Conservation (phyloP, 2,329 filamentous ascomycete species). For the Tolypocladium cylindrosporum region DNA sequence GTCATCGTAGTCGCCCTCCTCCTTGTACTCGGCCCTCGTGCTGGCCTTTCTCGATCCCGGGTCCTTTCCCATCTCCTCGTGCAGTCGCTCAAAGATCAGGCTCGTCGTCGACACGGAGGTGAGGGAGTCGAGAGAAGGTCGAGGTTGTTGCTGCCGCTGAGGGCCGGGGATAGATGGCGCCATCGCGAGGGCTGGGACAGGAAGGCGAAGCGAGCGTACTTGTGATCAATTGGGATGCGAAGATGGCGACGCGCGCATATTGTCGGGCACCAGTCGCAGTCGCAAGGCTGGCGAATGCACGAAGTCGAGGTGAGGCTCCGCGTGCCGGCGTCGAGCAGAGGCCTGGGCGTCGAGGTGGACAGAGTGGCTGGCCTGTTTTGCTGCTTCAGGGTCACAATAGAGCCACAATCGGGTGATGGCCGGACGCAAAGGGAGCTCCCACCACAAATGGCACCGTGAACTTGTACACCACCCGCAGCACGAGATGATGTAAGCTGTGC, state of each 20-base stretch:
- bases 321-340: not conserved
- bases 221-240: not conserved
- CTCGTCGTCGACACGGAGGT: conserved; percentile 80
- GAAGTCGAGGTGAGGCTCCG: not conserved
- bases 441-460: no score
- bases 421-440: not conserved
- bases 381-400: not conserved
- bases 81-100: conserved; percentile 68
- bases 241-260: not conserved
- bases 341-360: no score
- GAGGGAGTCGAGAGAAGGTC: conserved; percentile 44
- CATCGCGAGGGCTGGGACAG: not conserved
- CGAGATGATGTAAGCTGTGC: no score
- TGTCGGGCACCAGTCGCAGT: not conserved
- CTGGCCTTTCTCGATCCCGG: conserved; percentile 8
- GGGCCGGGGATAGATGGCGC: not conserved
- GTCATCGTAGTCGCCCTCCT: conserved; percentile 16
- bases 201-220: not conserved
- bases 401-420: not conserved
- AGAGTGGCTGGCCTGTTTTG: not conserved
- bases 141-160: conserved; percentile 1
- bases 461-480: no score
- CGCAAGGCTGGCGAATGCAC: not conserved
- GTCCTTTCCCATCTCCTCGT: conserved; percentile 38
- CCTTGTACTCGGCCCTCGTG: conserved; percentile 16